Evolutionary conservation across 2,329 filamentous ascomycete genomes (phyloP).

Genomic region (Ophidiomyces ophidiicola): DNA sequence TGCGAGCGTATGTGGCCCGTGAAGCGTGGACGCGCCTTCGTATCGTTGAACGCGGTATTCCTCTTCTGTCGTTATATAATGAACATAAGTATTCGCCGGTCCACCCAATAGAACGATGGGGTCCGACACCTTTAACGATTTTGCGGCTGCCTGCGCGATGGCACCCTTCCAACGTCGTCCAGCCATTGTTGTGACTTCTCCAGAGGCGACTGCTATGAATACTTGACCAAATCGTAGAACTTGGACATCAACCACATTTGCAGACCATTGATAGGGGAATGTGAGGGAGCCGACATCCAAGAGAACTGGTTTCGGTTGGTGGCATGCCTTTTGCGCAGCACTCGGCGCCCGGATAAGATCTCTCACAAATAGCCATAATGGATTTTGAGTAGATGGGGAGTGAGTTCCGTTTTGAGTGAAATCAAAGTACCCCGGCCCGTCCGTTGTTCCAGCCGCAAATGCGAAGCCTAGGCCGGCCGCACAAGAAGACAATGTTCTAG

Average conservation of each 20-base stretch:
- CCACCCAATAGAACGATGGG: slow-evolving; percentile 76
- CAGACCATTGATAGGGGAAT: slow-evolving; percentile 71
- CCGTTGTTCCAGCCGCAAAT: slow-evolving; percentile 84
- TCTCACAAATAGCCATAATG: slow-evolving; percentile 68
- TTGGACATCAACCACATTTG: slow-evolving; percentile 85
- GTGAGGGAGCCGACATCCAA: slow-evolving; percentile 76
- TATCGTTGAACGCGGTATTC: slow-evolving; percentile 79
- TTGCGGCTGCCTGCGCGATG: slow-evolving; percentile 44
- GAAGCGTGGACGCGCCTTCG: slow-evolving; percentile 87
- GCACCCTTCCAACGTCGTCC: slow-evolving; percentile 74
- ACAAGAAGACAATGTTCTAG: slow-evolving; percentile 53
- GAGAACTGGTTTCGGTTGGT: slow-evolving; percentile 70
- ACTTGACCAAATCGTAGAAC: slow-evolving; percentile 72
- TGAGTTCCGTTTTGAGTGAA: slow-evolving; percentile 79
- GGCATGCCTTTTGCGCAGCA: slow-evolving; percentile 59
- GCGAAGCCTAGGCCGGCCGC: slow-evolving; percentile 81
- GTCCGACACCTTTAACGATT: slow-evolving; percentile 38
- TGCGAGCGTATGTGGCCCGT: slow-evolving; percentile 66
- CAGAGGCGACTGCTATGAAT: slow-evolving; percentile 69
- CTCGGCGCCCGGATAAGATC: slow-evolving; percentile 59
- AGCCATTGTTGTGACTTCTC: slow-evolving; percentile 86
- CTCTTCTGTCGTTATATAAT: slow-evolving; percentile 67
- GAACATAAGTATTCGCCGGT: slow-evolving; percentile 81
- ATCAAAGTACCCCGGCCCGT: slow-evolving; percentile 83
- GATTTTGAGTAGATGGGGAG: slow-evolving; percentile 55